Conservation (phyloP, 441 rosid species). For the Jatropha podagrica region DNA sequence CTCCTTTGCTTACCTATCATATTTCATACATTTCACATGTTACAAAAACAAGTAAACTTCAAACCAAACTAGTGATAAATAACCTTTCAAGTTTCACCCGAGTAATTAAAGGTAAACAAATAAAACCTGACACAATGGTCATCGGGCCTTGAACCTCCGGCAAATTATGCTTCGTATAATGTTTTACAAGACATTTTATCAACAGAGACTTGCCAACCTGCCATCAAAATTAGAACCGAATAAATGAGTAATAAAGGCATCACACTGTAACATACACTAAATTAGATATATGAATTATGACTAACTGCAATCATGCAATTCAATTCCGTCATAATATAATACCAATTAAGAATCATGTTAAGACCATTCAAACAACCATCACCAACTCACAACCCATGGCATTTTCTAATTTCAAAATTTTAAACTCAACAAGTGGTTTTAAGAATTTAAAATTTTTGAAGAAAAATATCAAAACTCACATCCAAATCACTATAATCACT, state of each 20-base stretch:
- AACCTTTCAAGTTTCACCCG: background rate
- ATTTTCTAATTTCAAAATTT: background rate
- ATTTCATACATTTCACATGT: slow-evolving; percentile 25
- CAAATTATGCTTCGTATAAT: slow-evolving; percentile 69
- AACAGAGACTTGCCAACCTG: slow-evolving; percentile 92
- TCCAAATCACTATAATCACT: background rate
- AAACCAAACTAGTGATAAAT: background rate
- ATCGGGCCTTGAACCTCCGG: slow-evolving; percentile 91
- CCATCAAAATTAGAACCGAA: slow-evolving; percentile 11
- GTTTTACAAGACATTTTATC: slow-evolving; percentile 80
- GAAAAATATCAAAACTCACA: too few relatives aligned
- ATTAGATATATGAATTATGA: too few relatives aligned
- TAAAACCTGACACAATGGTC: slow-evolving; percentile 76
- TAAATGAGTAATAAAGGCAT: background rate
- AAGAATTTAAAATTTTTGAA: too few relatives aligned
- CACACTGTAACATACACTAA: background rate
- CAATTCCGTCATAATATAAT: background rate
- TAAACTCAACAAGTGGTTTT: background rate
- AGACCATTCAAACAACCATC: background rate
- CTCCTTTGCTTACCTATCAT: slow-evolving; percentile 67
- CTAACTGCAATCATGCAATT: background rate
- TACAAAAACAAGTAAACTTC: slow-evolving; percentile 18
- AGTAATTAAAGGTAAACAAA: background rate
- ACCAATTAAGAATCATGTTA: background rate
- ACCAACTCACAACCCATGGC: too few relatives aligned